These are phyloP conservation scores for Hypoxylon sp. DNA, from an alignment of 2,329 filamentous ascomycete genomes.

Conservation along the genomic window DNA sequence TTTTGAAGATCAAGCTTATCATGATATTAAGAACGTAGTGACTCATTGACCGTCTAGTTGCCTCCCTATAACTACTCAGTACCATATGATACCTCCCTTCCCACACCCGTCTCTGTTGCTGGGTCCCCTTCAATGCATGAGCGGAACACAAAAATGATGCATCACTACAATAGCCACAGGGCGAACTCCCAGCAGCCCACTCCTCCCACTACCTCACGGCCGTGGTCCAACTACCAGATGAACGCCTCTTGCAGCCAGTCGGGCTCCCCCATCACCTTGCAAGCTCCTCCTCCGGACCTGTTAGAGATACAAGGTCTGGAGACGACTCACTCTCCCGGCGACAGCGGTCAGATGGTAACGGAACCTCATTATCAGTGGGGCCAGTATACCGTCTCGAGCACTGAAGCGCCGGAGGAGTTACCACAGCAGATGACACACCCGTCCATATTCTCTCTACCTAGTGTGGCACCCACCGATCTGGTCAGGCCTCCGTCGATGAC, in stretches of 20 bases:
- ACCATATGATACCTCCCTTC: conserved; percentile 54
- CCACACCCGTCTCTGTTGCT: conserved; percentile 60
- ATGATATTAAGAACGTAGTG: conserved; percentile 5
- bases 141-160: conserved; percentile 50
- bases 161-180: conserved; percentile 51
- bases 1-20: conserved; percentile 7
- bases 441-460: conserved; percentile 32
- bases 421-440: conserved; percentile 41
- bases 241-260: conserved; percentile 52
- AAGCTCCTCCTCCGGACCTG: conserved; percentile 49
- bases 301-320: conserved; percentile 52
- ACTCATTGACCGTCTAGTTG: conserved; percentile 42
- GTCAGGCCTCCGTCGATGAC: conserved; percentile 28
- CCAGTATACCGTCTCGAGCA: conserved; percentile 48
- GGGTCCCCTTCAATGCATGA: conserved; percentile 58
- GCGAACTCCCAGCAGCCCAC: conserved; percentile 55
- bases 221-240: conserved; percentile 55
- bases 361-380: conserved; percentile 48
- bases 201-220: conserved; percentile 56
- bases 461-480: conserved; percentile 39
- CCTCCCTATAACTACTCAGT: conserved; percentile 49
- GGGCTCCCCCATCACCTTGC: conserved; percentile 55
- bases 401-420: conserved; percentile 42
- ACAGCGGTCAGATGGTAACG: conserved; percentile 45
- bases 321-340: conserved; percentile 43